Percentiles rank a stretch among this genome's conserved stretches.
Evolutionary conservation across 805 yeast genomes (phyloP).

Genomic region (Lipomyces kockii): DNA sequence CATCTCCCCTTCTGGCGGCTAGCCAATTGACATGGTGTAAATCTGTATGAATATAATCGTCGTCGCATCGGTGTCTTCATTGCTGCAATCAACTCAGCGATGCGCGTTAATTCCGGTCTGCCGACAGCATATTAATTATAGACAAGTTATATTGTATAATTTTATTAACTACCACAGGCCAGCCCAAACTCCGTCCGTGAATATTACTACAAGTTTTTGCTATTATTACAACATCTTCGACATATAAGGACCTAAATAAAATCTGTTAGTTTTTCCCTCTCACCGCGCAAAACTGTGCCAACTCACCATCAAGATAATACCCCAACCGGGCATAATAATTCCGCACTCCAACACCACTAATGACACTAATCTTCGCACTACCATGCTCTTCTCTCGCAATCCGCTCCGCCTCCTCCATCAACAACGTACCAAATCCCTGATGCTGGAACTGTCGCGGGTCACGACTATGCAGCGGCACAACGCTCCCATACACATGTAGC

Average conservation of each 20-base stretch:
- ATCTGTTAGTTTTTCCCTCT: not conserved
- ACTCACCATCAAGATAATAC: conserved; percentile 78
- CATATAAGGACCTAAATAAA: conserved; percentile 69
- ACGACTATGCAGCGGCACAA: conserved; percentile 92
- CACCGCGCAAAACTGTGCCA: not conserved
- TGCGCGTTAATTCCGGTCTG: no score
- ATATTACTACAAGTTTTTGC: not conserved
- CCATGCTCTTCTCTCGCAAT: conserved; percentile 96
- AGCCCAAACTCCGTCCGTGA: conserved; percentile 5
- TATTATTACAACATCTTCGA: conserved; percentile 59
- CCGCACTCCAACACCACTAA: conserved; percentile 96
- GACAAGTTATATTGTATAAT: no score
- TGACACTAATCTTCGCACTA: conserved; percentile 85
- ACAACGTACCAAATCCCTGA: conserved; percentile 95
- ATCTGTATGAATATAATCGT: no score
- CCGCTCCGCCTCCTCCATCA: conserved; percentile 98
- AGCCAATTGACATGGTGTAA: not conserved
- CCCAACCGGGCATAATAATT: conserved; percentile 94
- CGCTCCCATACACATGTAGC: conserved; percentile 95
- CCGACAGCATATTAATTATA: no score
- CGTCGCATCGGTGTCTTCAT: no score
- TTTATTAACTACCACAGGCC: no score
- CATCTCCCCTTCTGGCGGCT: not conserved
- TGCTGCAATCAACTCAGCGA: no score
- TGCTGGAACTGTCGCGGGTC: conserved; percentile 98